phyloP scores from a whole-genome alignment of 495 filamentous ascomycete species.

The Penicillium manginii region DNA sequence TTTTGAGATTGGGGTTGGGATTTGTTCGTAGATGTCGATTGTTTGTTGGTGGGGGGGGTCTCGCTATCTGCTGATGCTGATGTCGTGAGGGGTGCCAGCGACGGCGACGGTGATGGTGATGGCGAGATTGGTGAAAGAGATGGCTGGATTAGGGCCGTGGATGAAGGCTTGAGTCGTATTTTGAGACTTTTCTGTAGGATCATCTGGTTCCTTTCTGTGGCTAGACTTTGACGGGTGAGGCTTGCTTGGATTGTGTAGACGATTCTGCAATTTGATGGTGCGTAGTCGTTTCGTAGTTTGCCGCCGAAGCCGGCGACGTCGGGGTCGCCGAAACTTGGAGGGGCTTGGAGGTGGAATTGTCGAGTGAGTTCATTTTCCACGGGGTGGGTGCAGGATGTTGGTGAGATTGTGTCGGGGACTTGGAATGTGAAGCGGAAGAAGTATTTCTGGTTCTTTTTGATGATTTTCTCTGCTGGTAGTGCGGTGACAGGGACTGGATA shows the following conservation, averaged over 20 bases:
- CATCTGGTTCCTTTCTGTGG: constrained; percentile 43
- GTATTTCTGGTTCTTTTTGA: constrained; percentile 60
- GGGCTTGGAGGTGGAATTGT: constrained; percentile 68
- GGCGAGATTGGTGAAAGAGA: background rate
- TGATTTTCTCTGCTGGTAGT: constrained; percentile 61
- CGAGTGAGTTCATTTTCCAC: constrained; percentile 46
- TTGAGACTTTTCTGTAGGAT: constrained; percentile 39
- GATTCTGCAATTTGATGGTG: constrained; percentile 69
- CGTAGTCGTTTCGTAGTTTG: constrained; percentile 61
- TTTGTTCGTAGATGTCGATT: background rate
- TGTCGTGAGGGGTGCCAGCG: too few relatives aligned
- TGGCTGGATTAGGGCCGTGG: background rate
- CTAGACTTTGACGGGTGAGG: constrained; percentile 50
- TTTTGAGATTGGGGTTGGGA: background rate
- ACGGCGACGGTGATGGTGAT: background rate
- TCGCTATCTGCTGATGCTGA: background rate
- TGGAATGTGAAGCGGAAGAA: constrained; percentile 73
- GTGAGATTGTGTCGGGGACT: constrained; percentile 67
- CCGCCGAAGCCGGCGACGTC: constrained; percentile 35
- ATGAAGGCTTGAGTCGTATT: background rate
- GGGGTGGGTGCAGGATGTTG: constrained; percentile 43
- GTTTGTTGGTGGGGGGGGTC: background rate
- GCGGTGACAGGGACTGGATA: constrained; percentile 24
- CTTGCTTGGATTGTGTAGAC: constrained; percentile 63
- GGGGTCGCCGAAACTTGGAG: constrained; percentile 67